These are phyloP conservation scores for Aspergillus costaricaensis DNA, from an alignment of 2,329 filamentous ascomycete genomes.

Conservation along the genomic window DNA sequence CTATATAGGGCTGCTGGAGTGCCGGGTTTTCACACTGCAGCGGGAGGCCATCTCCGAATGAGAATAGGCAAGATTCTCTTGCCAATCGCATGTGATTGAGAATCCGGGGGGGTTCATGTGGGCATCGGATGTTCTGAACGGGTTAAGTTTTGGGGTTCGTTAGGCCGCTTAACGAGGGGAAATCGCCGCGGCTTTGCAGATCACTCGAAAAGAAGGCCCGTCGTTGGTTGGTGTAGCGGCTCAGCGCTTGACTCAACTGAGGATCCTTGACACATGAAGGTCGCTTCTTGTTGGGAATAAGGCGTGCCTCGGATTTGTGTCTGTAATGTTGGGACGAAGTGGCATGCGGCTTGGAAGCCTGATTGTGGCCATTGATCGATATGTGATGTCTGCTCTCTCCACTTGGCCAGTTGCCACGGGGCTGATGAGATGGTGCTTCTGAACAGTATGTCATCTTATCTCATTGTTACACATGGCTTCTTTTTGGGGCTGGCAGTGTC, in stretches of 20 bases:
- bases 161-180: background rate
- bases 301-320: background rate
- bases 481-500: background rate
- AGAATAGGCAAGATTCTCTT: too few relatives aligned
- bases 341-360: background rate
- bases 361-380: background rate
- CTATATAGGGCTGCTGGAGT: constrained; percentile 6
- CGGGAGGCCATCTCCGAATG: background rate
- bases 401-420: background rate
- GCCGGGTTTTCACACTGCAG: too few relatives aligned
- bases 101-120: background rate
- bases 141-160: background rate
- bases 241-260: constrained; percentile 1
- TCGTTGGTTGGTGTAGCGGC: background rate
- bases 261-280: constrained; percentile 1
- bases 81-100: constrained; percentile 1
- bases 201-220: constrained; percentile 10
- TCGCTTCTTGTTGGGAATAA: background rate
- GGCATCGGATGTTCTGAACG: background rate
- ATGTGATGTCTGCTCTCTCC: background rate
- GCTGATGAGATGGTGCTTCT: background rate
- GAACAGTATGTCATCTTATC: too few relatives aligned
- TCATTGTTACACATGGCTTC: too few relatives aligned
- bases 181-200: constrained; percentile 18
- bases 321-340: background rate